These are phyloP conservation scores for Elongisporangium anandrum DNA, from an alignment of 352 stramenopile species.

Conservation along the genomic window DNA sequence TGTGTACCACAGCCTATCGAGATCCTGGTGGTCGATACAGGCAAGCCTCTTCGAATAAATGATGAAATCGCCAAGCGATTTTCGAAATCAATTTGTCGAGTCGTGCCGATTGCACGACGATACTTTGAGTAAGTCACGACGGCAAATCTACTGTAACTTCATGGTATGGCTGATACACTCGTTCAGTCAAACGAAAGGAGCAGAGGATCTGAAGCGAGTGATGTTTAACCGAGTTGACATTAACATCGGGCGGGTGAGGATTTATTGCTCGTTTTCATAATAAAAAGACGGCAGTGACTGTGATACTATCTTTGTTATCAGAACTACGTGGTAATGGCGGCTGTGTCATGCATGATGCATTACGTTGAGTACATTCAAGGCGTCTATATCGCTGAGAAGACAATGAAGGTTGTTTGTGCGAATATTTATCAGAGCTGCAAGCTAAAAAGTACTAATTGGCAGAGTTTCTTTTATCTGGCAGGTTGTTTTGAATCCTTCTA, in stretches of 20 bases:
- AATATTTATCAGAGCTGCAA: no score
- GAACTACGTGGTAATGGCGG: slow-evolving; percentile 84
- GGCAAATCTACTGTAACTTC: not conserved
- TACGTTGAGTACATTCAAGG: slow-evolving; percentile 87
- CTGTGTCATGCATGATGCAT: slow-evolving; percentile 75
- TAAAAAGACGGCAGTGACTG: not conserved
- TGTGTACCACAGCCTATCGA: slow-evolving; percentile 43
- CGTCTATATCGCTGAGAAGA: slow-evolving; percentile 78
- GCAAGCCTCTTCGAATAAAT: slow-evolving; percentile 57
- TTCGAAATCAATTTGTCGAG: slow-evolving; percentile 37
- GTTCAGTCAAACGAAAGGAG: slow-evolving; percentile 82
- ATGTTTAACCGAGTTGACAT: slow-evolving; percentile 81
- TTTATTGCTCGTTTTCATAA: not conserved
- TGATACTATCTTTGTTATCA: slow-evolving; percentile 9
- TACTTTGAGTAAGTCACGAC: slow-evolving; percentile 66
- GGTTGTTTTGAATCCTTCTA: slow-evolving; percentile 73
- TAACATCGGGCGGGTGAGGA: slow-evolving; percentile 63
- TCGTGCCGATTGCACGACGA: slow-evolving; percentile 69
- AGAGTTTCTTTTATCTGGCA: slow-evolving; percentile 13
- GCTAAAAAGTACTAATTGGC: no score
- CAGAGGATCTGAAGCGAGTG: slow-evolving; percentile 78
- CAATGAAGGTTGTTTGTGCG: slow-evolving; percentile 54
- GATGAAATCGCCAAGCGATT: slow-evolving; percentile 67
- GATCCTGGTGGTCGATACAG: slow-evolving; percentile 65
- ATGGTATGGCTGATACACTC: no score